Conservation (phyloP, 768 basidiomycete genomes). For the Heimioporus sp. region DNA sequence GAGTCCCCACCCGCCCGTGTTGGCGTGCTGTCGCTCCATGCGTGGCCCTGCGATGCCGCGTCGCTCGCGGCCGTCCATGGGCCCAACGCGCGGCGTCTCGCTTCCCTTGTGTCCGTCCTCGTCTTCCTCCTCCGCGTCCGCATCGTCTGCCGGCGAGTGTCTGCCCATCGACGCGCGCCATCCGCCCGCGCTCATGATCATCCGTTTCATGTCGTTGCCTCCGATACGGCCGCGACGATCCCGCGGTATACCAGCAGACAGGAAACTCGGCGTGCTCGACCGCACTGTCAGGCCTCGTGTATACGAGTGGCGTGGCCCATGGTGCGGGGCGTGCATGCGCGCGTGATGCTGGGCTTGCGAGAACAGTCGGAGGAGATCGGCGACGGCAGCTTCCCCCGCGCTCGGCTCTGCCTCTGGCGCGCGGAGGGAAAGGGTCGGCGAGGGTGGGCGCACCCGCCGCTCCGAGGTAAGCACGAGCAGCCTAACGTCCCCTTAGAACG, state of each 20-base stretch:
- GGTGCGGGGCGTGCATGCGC: conserved; percentile 19
- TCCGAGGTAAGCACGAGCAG: conserved; percentile 75
- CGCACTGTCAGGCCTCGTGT: conserved; percentile 27
- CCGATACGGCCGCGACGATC: conserved; percentile 79
- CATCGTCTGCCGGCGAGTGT: conserved; percentile 19
- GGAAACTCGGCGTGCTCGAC: conserved; percentile 55
- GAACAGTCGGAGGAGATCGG: conserved; percentile 62
- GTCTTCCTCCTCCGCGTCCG: conserved; percentile 31
- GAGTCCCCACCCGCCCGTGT: conserved; percentile 74
- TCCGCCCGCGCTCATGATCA: conserved; percentile 30
- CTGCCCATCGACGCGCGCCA: conserved; percentile 10
- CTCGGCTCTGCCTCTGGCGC: conserved; percentile 51
- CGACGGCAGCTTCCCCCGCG: conserved; percentile 64
- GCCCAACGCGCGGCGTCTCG: conserved; percentile 53
- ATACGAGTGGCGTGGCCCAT: conserved; percentile 28
- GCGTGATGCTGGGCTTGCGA: conserved; percentile 51
- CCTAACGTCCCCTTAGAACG: conserved; percentile 37
- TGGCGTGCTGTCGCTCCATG: conserved; percentile 41
- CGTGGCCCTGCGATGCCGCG: conserved; percentile 20
- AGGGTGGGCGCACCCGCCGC: conserved; percentile 51
- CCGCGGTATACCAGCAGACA: conserved; percentile 69
- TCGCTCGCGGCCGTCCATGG: conserved; percentile 35
- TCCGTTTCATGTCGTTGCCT: conserved; percentile 27
- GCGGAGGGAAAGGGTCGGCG: conserved; percentile 59
- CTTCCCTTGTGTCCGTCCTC: conserved; percentile 48